Conservation (phyloP, 1,284 basidiomycete species). For the Malassezia japonica region DNA sequence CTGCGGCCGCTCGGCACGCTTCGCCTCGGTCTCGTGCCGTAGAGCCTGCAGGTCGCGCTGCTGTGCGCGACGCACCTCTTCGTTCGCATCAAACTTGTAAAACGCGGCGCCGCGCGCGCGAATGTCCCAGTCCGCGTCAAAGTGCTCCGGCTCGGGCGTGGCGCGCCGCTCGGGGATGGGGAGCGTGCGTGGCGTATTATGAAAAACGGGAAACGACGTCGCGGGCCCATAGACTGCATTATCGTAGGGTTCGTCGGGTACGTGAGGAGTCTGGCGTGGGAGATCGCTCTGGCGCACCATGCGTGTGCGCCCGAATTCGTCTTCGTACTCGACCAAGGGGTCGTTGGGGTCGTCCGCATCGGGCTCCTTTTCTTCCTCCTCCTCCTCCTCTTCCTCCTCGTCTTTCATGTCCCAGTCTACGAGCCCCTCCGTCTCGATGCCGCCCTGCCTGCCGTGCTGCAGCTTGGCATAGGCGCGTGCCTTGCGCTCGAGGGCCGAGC, state of each 20-base stretch:
- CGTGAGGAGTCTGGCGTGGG: slow-evolving; percentile 49
- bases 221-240: slow-evolving; percentile 29
- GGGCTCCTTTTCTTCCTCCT: slow-evolving; percentile 49
- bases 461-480: slow-evolving; percentile 72
- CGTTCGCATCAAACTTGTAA: slow-evolving; percentile 76
- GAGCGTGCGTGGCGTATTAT: slow-evolving; percentile 29
- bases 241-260: slow-evolving; percentile 6
- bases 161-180: not conserved
- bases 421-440: slow-evolving; percentile 61
- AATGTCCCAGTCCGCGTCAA: slow-evolving; percentile 69
- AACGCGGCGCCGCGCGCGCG: slow-evolving; percentile 79
- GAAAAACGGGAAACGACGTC: slow-evolving; percentile 69
- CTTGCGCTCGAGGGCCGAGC: slow-evolving; percentile 62
- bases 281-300: slow-evolving; percentile 64
- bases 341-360: slow-evolving; percentile 55
- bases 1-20: slow-evolving; percentile 51
- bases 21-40: slow-evolving; percentile 63
- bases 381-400: slow-evolving; percentile 53
- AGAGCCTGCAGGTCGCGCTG: slow-evolving; percentile 65
- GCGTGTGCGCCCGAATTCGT: slow-evolving; percentile 71
- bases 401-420: slow-evolving; percentile 75
- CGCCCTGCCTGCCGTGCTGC: slow-evolving; percentile 67
- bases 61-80: slow-evolving; percentile 62
- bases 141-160: slow-evolving; percentile 53
- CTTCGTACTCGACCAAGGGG: slow-evolving; percentile 70